phyloP scores from a whole-genome alignment of 2,329 filamentous ascomycete genomes.

The Exophiala calicioides region DNA sequence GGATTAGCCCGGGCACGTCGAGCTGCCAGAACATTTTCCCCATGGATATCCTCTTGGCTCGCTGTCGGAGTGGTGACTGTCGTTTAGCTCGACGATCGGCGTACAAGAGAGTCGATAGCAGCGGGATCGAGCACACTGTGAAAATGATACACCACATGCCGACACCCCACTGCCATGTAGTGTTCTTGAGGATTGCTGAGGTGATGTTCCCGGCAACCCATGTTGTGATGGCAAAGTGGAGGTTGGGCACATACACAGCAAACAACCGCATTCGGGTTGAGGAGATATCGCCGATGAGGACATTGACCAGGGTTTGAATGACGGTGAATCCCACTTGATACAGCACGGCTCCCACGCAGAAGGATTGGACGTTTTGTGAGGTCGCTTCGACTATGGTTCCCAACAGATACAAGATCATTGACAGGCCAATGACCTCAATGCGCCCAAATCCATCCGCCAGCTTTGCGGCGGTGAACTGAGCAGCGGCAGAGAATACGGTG shows the following conservation, averaged over 20 bases:
- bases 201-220: conserved; percentile 63
- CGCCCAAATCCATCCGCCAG: conserved; percentile 65
- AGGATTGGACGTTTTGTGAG: conserved; percentile 50
- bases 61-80: conserved; percentile 38
- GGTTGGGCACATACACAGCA: conserved; percentile 62
- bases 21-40: conserved; percentile 56
- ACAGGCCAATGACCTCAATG: conserved; percentile 57
- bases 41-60: conserved; percentile 33
- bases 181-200: conserved; percentile 48
- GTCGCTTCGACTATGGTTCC: conserved; percentile 59
- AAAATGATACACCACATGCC: conserved; percentile 65
- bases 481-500: conserved; percentile 60
- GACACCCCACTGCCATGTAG: conserved; percentile 62
- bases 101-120: conserved; percentile 49
- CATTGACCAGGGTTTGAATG: conserved; percentile 61
- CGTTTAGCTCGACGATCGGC: conserved; percentile 53
- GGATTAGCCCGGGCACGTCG: conserved; percentile 53
- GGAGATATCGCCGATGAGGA: conserved; percentile 64
- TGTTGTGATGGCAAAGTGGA: conserved; percentile 61
- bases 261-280: conserved; percentile 63
- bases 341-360: conserved; percentile 59
- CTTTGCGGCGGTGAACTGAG: conserved; percentile 59
- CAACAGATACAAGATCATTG: conserved; percentile 57
- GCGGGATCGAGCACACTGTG: conserved; percentile 34
- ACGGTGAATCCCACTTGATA: conserved; percentile 66